phyloP scores from a whole-genome alignment of 2,329 filamentous ascomycete species.

The Cladosporium sp. region DNA sequence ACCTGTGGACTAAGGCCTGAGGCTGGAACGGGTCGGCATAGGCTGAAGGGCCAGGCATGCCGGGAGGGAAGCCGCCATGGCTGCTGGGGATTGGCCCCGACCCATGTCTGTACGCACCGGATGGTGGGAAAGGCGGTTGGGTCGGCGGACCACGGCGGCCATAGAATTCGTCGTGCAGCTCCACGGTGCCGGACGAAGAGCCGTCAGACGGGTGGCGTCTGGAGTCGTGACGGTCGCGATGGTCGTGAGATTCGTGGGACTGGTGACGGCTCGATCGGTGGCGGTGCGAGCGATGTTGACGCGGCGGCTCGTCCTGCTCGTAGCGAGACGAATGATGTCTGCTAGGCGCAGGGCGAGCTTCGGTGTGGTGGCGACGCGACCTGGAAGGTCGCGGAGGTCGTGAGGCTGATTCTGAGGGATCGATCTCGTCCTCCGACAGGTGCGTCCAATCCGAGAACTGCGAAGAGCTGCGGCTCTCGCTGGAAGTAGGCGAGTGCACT shows the following conservation, averaged over 20 bases:
- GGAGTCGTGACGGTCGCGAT: conserved; percentile 18
- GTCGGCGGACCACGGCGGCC: conserved; percentile 32
- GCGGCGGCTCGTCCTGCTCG: conserved; percentile 18
- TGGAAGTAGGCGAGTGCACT: conserved; percentile 25
- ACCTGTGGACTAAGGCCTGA: conserved; percentile 24
- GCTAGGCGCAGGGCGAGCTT: conserved; percentile 28
- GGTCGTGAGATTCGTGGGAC: conserved; percentile 17
- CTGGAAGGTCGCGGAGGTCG: conserved; percentile 28
- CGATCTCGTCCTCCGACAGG: conserved; percentile 37
- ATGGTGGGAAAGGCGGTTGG: conserved; percentile 28
- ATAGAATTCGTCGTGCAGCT: conserved; percentile 40
- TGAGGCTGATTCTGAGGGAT: conserved; percentile 46
- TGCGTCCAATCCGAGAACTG: conserved; percentile 26
- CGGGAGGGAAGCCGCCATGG: conserved; percentile 31
- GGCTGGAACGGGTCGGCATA: conserved; percentile 21
- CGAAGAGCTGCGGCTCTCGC: conserved; percentile 21
- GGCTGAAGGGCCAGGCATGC: conserved; percentile 21
- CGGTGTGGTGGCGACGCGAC: conserved; percentile 30
- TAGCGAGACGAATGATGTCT: conserved; percentile 36
- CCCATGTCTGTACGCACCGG: conserved; percentile 23
- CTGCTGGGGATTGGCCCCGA: conserved; percentile 17
- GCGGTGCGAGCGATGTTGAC: conserved; percentile 20
- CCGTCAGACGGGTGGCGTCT: conserved; percentile 29
- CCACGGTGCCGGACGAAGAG: conserved; percentile 35
- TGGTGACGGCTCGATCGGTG: conserved; percentile 21